These are phyloP conservation scores for Ganoderma lingzhi DNA, from an alignment of 1,284 basidiomycete genomes.

Conservation along the genomic window DNA sequence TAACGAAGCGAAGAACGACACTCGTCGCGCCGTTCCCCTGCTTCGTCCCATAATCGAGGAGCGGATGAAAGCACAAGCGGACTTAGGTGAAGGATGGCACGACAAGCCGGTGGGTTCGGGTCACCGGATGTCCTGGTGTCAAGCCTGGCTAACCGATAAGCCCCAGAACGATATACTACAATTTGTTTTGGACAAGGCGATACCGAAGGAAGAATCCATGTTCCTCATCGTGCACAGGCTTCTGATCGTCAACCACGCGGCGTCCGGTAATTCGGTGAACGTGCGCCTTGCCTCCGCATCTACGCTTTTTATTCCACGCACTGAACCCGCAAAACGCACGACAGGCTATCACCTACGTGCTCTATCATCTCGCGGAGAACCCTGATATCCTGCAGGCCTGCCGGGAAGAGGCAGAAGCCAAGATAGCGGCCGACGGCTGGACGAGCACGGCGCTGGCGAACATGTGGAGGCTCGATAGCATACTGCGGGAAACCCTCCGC, in stretches of 20 bases:
- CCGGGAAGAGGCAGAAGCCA: slow-evolving; percentile 52
- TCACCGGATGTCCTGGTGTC: neutral
- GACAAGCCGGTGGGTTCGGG: neutral
- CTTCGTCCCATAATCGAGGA: neutral
- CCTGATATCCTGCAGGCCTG: slow-evolving; percentile 51
- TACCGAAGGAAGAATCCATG: slow-evolving; percentile 40
- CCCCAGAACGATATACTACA: slow-evolving; percentile 52
- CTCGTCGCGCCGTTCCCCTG: neutral
- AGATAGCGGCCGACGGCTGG: slow-evolving; percentile 52
- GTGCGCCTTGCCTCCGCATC: slow-evolving; percentile 34
- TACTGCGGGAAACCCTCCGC: slow-evolving; percentile 56
- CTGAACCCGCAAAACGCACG: neutral
- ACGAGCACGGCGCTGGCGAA: slow-evolving; percentile 51
- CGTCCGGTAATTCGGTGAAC: slow-evolving; percentile 49
- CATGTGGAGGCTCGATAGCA: slow-evolving; percentile 59
- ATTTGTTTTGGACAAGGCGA: slow-evolving; percentile 52
- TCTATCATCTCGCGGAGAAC: slow-evolving; percentile 51
- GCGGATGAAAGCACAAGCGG: neutral
- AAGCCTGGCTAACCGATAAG: neutral
- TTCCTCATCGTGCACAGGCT: slow-evolving; percentile 47
- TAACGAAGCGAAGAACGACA: neutral
- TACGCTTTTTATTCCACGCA: neutral
- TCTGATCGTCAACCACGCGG: slow-evolving; percentile 52
- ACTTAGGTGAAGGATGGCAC: neutral
- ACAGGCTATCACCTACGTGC: slow-evolving; percentile 47